These are phyloP conservation scores for Cryphonectria parasitica DNA, from an alignment of 2,329 filamentous ascomycete genomes.

Conservation along the genomic window DNA sequence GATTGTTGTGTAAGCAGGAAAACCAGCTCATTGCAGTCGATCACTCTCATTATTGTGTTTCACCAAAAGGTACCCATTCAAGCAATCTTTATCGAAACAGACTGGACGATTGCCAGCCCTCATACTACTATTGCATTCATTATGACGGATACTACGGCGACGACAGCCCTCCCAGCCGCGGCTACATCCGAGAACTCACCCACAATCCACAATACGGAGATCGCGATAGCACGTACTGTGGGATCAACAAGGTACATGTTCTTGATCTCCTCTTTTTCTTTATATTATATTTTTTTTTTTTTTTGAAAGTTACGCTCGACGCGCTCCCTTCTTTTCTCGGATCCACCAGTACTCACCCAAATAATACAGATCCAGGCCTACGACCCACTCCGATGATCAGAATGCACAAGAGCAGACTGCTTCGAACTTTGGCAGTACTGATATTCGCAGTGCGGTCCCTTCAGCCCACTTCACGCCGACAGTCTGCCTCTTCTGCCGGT, in stretches of 20 bases:
- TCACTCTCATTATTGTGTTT: neutral
- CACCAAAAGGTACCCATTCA: neutral
- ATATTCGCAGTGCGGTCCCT: neutral
- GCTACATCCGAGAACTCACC: neutral
- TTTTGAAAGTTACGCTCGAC: no score
- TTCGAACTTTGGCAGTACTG: neutral
- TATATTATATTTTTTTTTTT: no score
- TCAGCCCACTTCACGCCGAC: slow-evolving; percentile 32
- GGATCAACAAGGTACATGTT: neutral
- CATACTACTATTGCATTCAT: neutral
- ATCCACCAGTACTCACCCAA: neutral
- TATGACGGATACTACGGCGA: neutral
- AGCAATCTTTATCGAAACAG: neutral
- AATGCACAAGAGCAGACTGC: neutral
- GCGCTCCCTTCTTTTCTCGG: neutral
- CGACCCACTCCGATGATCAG: neutral
- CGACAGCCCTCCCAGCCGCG: neutral
- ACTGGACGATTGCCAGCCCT: neutral
- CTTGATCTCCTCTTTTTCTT: no score
- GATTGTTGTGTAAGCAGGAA: neutral
- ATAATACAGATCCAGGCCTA: neutral
- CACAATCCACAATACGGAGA: no score
- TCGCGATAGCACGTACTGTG: no score
- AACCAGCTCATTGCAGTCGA: neutral
- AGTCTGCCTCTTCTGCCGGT: slow-evolving; percentile 46